Evolutionary conservation across 176 grass and related monocot species (phyloP).

Genomic region (Oryza meridionalis): DNA sequence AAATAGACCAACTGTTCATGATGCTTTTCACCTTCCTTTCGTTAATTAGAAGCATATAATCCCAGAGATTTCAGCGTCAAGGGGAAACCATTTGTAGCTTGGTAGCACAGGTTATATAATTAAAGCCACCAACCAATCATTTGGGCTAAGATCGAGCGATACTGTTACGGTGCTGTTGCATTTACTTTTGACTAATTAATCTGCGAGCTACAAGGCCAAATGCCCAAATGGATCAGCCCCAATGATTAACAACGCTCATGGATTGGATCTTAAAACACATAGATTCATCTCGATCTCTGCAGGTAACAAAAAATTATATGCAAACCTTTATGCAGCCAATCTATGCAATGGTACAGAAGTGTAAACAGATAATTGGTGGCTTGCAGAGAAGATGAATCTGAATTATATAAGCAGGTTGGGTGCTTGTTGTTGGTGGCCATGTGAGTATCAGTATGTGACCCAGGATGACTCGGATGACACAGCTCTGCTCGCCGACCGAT

Average conservation of each 20-base stretch:
- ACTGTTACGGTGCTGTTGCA: not conserved
- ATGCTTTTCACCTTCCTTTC: not conserved
- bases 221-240: not conserved
- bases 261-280: not conserved
- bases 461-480: not conserved
- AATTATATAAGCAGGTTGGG: not conserved
- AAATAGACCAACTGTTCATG: not conserved
- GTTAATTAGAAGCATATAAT: slow-evolving; percentile 26
- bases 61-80: slow-evolving; percentile 4
- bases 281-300: not conserved
- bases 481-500: not conserved
- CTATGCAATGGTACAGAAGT: not conserved
- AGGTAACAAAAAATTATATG: not conserved
- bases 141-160: not conserved
- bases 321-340: not conserved
- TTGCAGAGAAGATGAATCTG: not conserved
- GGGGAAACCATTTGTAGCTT: not conserved
- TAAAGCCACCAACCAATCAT: slow-evolving; percentile 18
- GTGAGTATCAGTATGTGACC: not conserved
- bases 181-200: not conserved
- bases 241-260: not conserved
- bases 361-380: not conserved
- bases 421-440: not conserved
- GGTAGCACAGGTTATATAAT: not conserved
- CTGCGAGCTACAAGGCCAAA: not conserved